Base-by-base conservation (phyloP, 352 stramenopile species). In the Globisporangium echinulatum region DNA sequence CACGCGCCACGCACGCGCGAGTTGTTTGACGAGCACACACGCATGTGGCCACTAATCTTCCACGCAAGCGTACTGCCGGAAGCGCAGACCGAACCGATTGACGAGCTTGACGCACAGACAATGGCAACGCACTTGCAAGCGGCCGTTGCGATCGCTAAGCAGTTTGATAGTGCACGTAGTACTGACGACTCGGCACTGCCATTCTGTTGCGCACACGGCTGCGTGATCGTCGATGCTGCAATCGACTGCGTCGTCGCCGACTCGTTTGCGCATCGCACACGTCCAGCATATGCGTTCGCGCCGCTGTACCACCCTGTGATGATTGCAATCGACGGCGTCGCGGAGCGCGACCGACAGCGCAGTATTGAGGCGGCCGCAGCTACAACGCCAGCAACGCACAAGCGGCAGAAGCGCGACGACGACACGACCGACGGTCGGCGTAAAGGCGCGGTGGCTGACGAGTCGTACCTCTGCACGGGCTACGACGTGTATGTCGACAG, bases 401-500 rank as follows among this genome's bases (percentile, higher is more conserved):
- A 85, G 54, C 77, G 75, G 49, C 70, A 78, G 13, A 76, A 68
- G 57, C 38, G 47, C 37, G 63, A 68, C 11, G 61, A 33, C 9
- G 60, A 7, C 14, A 33, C 19, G 50, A 55, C 40, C 40, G 40
- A 33, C 25, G 25, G 25, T 33, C 25, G 2, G 25, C 25, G 25
- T 19, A 42, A 49, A 13, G 39, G 25, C 19, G 38, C 40, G 25
- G 48, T 37, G 7, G 49, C 51, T 52, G 40, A 58, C 11, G 49
- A 87, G 58, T 90, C 86, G 42, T 97, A 97, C 57, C 62, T 97
- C 56, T 96, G 88, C 62, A 97, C 88, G 5, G 87, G 85, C 40
- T 91, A 96, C 62, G 89, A 96, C 47, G 68, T 96, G 46, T 96
- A 91, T 54, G 17, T 95, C 19, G 87, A 94, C 55, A 58, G 69